phyloP scores from a whole-genome alignment of 2,329 filamentous ascomycete genomes.

The Trichoderma sp. region DNA sequence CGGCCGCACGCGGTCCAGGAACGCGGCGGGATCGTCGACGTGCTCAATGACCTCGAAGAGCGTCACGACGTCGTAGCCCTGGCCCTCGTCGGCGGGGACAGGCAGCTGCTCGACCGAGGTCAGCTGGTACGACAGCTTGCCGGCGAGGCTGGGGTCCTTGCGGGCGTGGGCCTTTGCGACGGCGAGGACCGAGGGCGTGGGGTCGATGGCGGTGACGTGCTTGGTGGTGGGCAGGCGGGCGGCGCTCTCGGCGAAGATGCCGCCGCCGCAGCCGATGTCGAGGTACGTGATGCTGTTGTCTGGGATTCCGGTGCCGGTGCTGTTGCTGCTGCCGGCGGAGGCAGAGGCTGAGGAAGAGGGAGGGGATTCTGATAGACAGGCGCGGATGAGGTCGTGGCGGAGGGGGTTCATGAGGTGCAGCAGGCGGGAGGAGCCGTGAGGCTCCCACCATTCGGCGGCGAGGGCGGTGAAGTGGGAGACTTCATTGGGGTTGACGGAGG shows the following conservation, averaged over 20 bases:
- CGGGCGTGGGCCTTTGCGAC: conserved; percentile 77
- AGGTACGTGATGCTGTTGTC: conserved; percentile 64
- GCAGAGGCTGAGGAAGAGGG: conserved; percentile 35
- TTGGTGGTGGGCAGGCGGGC: conserved; percentile 66
- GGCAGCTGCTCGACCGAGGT: conserved; percentile 73
- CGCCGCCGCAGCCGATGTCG: conserved; percentile 93
- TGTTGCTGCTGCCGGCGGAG: too few relatives aligned
- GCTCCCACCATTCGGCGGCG: conserved; percentile 96
- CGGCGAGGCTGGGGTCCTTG: conserved; percentile 67
- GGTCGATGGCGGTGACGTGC: conserved; percentile 76
- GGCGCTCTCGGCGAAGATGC: conserved; percentile 90
- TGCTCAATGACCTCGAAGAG: conserved; percentile 97
- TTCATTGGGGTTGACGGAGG: conserved; percentile 84
- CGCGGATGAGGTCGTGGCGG: conserved; percentile 85
- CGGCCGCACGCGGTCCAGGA: conserved; percentile 69
- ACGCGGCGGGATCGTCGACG: conserved; percentile 73
- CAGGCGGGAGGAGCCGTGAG: conserved; percentile 85
- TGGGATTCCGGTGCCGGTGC: conserved; percentile 36
- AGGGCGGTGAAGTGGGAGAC: conserved; percentile 93
- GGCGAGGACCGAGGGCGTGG: conserved; percentile 70
- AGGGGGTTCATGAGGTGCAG: conserved; percentile 98
- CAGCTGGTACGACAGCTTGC: conserved; percentile 72
- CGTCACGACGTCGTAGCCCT: conserved; percentile 75
- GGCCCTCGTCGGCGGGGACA: conserved; percentile 42
- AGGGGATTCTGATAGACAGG: conserved; percentile 61